phyloP scores from a whole-genome alignment of 75 land plant species.

The Isoetes taiwanensis region DNA sequence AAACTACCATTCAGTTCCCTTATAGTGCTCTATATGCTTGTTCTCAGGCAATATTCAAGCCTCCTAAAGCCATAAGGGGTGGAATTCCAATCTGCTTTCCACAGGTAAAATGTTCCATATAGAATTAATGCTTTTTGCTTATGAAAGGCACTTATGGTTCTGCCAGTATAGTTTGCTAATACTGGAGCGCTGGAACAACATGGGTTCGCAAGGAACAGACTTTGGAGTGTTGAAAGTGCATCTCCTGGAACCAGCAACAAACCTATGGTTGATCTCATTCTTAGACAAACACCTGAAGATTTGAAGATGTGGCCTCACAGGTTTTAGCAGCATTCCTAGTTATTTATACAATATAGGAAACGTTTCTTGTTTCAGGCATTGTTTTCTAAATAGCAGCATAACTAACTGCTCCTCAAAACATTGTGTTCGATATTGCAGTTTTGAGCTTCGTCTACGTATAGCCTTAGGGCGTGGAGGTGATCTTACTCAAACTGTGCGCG shows the following conservation, averaged over 20 bases:
- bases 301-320: conserved; percentile 18
- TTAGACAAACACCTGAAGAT: conserved; percentile 13
- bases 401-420: no score
- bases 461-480: conserved; percentile 1
- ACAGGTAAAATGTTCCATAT: conserved; percentile 30
- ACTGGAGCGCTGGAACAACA: conserved; percentile 13
- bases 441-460: not conserved
- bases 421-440: no score
- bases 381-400: no score
- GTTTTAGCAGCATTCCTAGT: no score
- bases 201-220: conserved; percentile 21
- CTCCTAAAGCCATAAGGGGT: conserved; percentile 66
- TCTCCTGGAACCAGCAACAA: conserved; percentile 1
- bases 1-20: no score
- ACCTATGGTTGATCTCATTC: conserved; percentile 14
- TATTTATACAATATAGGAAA: no score
- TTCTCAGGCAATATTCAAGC: conserved; percentile 56
- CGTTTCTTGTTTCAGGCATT: no score
- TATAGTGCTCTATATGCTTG: no score
- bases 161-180: conserved; percentile 19
- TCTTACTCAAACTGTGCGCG: not conserved
- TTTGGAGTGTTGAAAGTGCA: conserved; percentile 14
- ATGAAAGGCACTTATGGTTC: no score
- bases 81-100: conserved; percentile 85
- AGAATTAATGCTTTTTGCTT: no score